These are phyloP conservation scores for Medicago ruthenica DNA, from an alignment of 306 rosid genomes.

Conservation along the genomic window DNA sequence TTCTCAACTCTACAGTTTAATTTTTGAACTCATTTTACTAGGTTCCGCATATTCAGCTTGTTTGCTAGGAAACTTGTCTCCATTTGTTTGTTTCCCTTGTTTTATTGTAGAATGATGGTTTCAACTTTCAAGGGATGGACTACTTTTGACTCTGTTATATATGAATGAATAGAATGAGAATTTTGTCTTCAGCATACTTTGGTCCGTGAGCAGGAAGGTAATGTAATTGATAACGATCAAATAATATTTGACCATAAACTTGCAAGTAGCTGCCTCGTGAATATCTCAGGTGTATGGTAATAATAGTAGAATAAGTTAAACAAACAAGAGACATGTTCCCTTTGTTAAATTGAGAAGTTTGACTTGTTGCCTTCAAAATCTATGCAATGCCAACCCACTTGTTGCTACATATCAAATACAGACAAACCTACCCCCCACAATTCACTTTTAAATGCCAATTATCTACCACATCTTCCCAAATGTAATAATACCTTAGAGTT, in stretches of 20 bases:
- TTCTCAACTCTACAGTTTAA: neutral
- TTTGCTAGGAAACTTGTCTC: slow-evolving; percentile 31
- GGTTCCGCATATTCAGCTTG: slow-evolving; percentile 47
- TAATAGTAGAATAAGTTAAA: neutral
- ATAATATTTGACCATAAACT: slow-evolving; percentile 27
- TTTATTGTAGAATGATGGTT: slow-evolving; percentile 30
- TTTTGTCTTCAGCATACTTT: slow-evolving; percentile 40
- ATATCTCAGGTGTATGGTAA: neutral
- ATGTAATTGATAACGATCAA: neutral
- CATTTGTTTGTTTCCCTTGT: slow-evolving; percentile 26
- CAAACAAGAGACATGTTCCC: slow-evolving; percentile 1
- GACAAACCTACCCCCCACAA: neutral
- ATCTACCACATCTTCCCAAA: slow-evolving; percentile 1
- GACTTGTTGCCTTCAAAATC: slow-evolving; percentile 4
- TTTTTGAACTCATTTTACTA: neutral
- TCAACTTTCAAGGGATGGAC: slow-evolving; percentile 47
- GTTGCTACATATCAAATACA: neutral
- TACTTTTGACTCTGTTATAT: slow-evolving; percentile 45
- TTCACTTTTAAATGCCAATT: neutral
- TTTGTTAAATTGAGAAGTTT: slow-evolving; percentile 1
- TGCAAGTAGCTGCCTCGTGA: slow-evolving; percentile 27
- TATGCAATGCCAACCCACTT: too few relatives aligned
- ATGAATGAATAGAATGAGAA: too few relatives aligned
- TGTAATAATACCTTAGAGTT: neutral
- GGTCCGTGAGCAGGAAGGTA: slow-evolving; percentile 49